Evolutionary conservation across 2,329 filamentous ascomycete genomes (phyloP).

Genomic region (Microthyrium microscopicum): DNA sequence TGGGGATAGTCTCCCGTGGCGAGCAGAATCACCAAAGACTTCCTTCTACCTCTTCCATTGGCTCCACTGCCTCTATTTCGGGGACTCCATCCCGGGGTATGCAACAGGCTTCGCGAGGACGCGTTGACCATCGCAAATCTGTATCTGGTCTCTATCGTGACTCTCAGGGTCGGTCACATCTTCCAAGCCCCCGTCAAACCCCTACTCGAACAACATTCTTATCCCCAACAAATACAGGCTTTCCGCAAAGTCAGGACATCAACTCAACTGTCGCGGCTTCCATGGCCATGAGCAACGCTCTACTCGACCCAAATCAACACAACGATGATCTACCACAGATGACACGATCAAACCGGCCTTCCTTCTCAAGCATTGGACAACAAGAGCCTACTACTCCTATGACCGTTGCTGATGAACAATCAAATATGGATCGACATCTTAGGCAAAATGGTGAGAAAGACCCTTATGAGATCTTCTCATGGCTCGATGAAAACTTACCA

Average conservation of each 20-base stretch:
- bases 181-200: slow-evolving; percentile 38
- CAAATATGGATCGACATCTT: slow-evolving; percentile 34
- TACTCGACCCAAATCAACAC: slow-evolving; percentile 32
- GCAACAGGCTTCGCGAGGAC: too few species aligned
- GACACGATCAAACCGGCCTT: slow-evolving; percentile 37
- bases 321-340: slow-evolving; percentile 32
- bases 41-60: too few species aligned
- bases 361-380: slow-evolving; percentile 43
- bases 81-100: too few species aligned
- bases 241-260: slow-evolving; percentile 24
- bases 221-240: slow-evolving; percentile 28
- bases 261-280: slow-evolving; percentile 32
- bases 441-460: slow-evolving; percentile 37
- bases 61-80: too few species aligned
- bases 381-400: slow-evolving; percentile 46
- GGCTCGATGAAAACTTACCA: slow-evolving; percentile 54
- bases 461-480: slow-evolving; percentile 20
- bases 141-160: too few species aligned
- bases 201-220: slow-evolving; percentile 35
- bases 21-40: too few species aligned
- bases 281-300: slow-evolving; percentile 41
- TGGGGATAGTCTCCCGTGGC: too few species aligned
- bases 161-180: too few species aligned
- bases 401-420: slow-evolving; percentile 34
- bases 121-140: too few species aligned